Evolutionary conservation across 306 rosid genomes (phyloP), one percentile per base, ranked within the genome.

Genomic region (Benincasa hispida): DNA sequence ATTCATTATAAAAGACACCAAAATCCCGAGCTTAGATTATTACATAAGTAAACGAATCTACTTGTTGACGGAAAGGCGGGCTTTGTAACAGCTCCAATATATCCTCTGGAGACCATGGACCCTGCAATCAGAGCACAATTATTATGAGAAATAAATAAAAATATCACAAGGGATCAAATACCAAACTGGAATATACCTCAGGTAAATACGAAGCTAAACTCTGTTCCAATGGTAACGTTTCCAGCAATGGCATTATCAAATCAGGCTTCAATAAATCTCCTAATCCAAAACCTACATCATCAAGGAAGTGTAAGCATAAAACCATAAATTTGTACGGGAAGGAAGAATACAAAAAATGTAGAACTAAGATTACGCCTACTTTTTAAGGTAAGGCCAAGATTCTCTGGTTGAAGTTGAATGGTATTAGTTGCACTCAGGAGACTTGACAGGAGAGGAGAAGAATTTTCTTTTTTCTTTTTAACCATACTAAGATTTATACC

Each of bases 41-140:
- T 87, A 93, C 98, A 77, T 93, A 90, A 79, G 97, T 89, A 84
- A 93, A 93, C 47, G 98, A 93, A 81, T 91, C 92, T 78, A 90
- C 89, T 90, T 93, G 97, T 84, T 91, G 96, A 59, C 98, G 96
- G 83, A 93, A 93, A 54, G 97, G 96, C 11, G 94, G 92, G 81
- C 98, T 93, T 84, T 91, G 98, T 62, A 93, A 82, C 89, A 93
- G 85, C 81, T 93, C 98, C 81, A 87, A 82, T 84, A 93, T 77
- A 77, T 90, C 97, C 84, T 93, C 92, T 0, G 92, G 88, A 66
- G 97, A 87, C 94, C 94, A 90, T 61, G 83, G 88, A 83, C 97
- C 98, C 98, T 93, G 79, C 37, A 69, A 62, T 34, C 47, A 24
- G 39, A 76, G 76, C 53, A 80, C 81, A 75, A 76, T 67, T 35